Base-by-base conservation (phyloP, 805 yeast species). In the Sugiyamaella smithiae region DNA sequence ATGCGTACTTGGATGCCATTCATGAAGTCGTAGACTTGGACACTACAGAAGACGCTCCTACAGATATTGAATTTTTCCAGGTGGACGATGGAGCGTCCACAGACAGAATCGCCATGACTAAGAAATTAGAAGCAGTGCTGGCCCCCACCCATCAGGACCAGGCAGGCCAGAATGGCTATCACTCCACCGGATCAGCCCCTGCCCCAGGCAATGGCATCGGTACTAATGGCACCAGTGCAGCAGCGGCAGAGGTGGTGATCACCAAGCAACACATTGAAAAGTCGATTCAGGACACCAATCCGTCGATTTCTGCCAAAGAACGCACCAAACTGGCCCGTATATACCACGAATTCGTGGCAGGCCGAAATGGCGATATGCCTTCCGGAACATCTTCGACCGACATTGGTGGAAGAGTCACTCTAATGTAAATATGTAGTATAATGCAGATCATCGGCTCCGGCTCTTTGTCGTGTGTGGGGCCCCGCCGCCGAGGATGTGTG, bases 361-460 rank as follows among this genome's bases (percentile, higher is more conserved):
- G 80, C 12, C 69, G 97, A 40, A 90, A 85, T 49, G 97, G 96
- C 0, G 82, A 84, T 50, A 81, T 91, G 88, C 96, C 95, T 0
- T 82, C 81, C 54, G 97, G 97, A 0, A 76, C 81, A 28, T 80
- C 91, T 2, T 80, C 93, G 59, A 80, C 72, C 35, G 90, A 85
- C 41, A 76, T 89, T 14, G 97, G 97, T 1, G 96, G 89, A 2
- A 73, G 97, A 51, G 77, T 86, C 7, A 85, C 96, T 0, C 68
- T 90, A 44, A 86, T 85, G 88, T 89, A 65, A 72, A 11, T 53
- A 33, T 37, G 17, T 20, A 42, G 35, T 33, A 33, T 33, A n/a
- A 19, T 4, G 5, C 38, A 5, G 17, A 6, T 12, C 38, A 35
- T 35, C 38, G 38, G 38, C 38, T 35, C 38, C 38, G 38, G 38